Evolutionary conservation across 2,329 filamentous ascomycete genomes (phyloP), one percentile per base, ranked within the genome.

Genomic region (Ascocoryne sarcoides): DNA sequence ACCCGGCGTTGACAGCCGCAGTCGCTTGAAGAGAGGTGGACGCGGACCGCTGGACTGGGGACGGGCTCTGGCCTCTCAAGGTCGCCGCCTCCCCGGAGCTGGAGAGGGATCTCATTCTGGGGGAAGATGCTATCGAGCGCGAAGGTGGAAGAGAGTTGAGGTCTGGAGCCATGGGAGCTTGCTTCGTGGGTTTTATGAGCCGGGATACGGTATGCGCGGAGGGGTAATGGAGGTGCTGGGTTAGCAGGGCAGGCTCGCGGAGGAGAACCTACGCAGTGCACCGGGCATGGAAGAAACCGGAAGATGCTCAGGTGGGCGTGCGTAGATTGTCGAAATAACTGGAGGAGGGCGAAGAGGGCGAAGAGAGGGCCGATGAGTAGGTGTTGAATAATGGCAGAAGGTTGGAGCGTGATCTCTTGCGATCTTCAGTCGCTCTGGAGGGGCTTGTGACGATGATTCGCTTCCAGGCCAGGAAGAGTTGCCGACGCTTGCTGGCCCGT

Each of bases 1-100:
- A 74, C 37, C 84, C 77, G 19, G 84, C 82, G 59, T 90, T 90
- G 62, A 89, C 74, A 32, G 82, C 79, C 5, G 83, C 84, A 10
- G 84, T 78, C 37, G 83, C 84, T 58, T 84, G 83, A 8, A 92
- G 70, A 10, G 83, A 87, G 46, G 75, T 71, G 30, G 82, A 77
- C 23, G 81, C 74, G 36, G 76, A 77, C 51, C 81, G 71, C 28
- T 77, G 74, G 32, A 79, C 78, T 35, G 75, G 69, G 21, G 75
- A 74, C 18, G 76, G 72, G 17, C 75, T 75, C 44, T 73, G 67
- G 50, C 63, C 60, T 29, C 59, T 59, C 21, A 58, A 39, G 40
- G 50, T 53, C 35, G 50, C 43, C 16, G 43, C 37, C 10, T 54
- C 55, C 10, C 39, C 39, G 5, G 59, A 56, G 44, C 44, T 53